phyloP scores from a whole-genome alignment of 2,329 filamentous ascomycete genomes.

The Penicillium concentricum region DNA sequence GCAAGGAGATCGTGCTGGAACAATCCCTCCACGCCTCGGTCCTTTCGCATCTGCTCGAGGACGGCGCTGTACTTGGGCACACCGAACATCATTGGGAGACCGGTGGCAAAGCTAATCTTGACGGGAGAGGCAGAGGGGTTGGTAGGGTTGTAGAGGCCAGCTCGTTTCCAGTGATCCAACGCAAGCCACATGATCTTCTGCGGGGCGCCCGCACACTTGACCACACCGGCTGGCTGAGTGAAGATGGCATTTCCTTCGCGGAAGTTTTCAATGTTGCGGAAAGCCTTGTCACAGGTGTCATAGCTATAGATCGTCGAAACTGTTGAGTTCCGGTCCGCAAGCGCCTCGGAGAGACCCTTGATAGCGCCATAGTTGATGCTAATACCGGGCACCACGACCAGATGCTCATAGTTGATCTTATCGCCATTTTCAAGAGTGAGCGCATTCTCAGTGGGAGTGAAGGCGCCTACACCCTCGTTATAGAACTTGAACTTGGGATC shows the following conservation, averaged over 20 bases:
- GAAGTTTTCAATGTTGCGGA: constrained; percentile 49
- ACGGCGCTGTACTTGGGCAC: constrained; percentile 59
- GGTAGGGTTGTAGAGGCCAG: constrained; percentile 50
- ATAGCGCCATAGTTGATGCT: constrained; percentile 52
- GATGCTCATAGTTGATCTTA: constrained; percentile 61
- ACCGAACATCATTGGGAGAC: constrained; percentile 58
- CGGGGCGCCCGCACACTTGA: constrained; percentile 63
- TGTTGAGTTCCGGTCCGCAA: constrained; percentile 47
- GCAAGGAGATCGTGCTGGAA: constrained; percentile 59
- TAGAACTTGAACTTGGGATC: constrained; percentile 64
- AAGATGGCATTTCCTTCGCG: constrained; percentile 56
- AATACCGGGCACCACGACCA: constrained; percentile 62
- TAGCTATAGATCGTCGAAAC: constrained; percentile 61
- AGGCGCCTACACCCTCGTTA: constrained; percentile 50
- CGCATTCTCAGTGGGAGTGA: constrained; percentile 57
- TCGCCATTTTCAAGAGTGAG: constrained; percentile 58
- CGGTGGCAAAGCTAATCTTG: constrained; percentile 57
- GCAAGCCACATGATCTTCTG: constrained; percentile 65
- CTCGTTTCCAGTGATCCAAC: constrained; percentile 57
- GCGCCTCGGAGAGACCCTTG: constrained; percentile 58
- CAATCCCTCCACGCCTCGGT: constrained; percentile 57
- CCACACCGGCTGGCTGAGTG: constrained; percentile 57
- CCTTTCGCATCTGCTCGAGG: constrained; percentile 54
- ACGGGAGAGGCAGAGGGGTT: constrained; percentile 46
- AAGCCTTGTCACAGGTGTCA: constrained; percentile 56